A percentile compares a stretch with the other conserved stretches of the same genome.
phyloP scores from a whole-genome alignment of 164 flowering plant species.

The Chimonanthus salicifolius region DNA sequence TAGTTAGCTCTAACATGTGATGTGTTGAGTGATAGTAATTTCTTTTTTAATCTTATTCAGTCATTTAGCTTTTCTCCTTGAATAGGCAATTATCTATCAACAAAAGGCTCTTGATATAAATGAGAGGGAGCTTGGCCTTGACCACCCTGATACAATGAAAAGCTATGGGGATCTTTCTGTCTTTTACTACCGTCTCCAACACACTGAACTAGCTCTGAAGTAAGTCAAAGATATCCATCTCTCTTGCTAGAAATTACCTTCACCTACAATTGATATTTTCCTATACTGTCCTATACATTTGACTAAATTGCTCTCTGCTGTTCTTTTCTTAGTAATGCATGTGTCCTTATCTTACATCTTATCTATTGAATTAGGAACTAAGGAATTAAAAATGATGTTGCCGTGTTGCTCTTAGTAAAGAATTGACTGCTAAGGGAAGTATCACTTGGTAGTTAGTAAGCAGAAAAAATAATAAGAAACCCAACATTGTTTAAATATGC shows the following conservation, averaged over 20 bases:
- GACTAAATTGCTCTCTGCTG: not conserved
- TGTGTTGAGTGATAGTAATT: not conserved
- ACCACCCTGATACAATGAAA: conserved; percentile 95
- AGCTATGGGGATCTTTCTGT: conserved; percentile 97
- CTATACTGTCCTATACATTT: not conserved
- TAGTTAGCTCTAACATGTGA: not conserved
- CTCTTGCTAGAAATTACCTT: not conserved
- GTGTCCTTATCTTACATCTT: not conserved
- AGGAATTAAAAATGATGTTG: too few relatives aligned
- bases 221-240: conserved; percentile 26
- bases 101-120: conserved; percentile 92
- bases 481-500: not conserved
- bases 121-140: conserved; percentile 94
- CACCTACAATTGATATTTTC: not conserved
- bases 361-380: too few relatives aligned
- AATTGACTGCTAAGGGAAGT: too few relatives aligned
- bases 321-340: not conserved
- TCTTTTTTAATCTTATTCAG: not conserved
- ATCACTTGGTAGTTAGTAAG: too few relatives aligned
- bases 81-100: conserved; percentile 81
- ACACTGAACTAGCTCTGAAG: conserved; percentile 86
- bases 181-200: conserved; percentile 89
- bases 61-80: conserved; percentile 11
- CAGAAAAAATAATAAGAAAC: too few relatives aligned
- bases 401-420: too few relatives aligned